Evolutionary conservation across 805 yeast genomes (phyloP), one percentile per base, ranked within the genome.

Genomic region (Candida ponderosae): DNA sequence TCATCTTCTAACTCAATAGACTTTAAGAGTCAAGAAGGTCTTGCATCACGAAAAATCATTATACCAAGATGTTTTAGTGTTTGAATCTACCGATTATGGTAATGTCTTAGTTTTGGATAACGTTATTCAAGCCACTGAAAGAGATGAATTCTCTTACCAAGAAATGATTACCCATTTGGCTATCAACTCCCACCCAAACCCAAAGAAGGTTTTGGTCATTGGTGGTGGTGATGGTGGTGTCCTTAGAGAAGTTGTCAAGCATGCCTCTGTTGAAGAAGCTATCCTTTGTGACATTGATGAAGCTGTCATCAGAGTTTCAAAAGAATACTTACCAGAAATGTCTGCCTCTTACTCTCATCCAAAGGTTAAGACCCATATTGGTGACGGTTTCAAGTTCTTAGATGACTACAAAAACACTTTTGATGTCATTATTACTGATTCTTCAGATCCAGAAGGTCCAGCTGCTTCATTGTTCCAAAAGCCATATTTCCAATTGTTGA

Each of bases 161-260:
- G 97, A 88, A 57, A 76, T 86, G 79, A 89, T 88, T 44, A 65
- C 94, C 3, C 95, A 89, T 58, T 60, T 86, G 21, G 89, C 96
- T 5, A 53, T 89, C 40, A 77, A 79, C 73, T 63, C 85, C 10
- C 97, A 88, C 61, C 74, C 76, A 4, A 52, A 67, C 31, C 96
- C 97, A 2, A 74, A 73, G 48, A 72, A 70, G 38, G 94, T 87
- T 9, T 70, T 88, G 36, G 93, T 88, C 23, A 84, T 88, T 50
- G 97, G 97, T 20, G 97, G 97, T 19, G 97, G 97, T 31, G 97
- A 88, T 58, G 95, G 97, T 45, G 97, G 97, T 43, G 96, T 88
- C 17, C 63, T 89, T 28, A 72, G 97, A 51, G 97, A 88, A 58
- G 79, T 85, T 15, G 76, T 86, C 33, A 89, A 88, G 61, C 90